These are phyloP conservation scores for Solanum tarapatanum DNA, from an alignment of 257 asterid genomes.

Conservation along the genomic window DNA sequence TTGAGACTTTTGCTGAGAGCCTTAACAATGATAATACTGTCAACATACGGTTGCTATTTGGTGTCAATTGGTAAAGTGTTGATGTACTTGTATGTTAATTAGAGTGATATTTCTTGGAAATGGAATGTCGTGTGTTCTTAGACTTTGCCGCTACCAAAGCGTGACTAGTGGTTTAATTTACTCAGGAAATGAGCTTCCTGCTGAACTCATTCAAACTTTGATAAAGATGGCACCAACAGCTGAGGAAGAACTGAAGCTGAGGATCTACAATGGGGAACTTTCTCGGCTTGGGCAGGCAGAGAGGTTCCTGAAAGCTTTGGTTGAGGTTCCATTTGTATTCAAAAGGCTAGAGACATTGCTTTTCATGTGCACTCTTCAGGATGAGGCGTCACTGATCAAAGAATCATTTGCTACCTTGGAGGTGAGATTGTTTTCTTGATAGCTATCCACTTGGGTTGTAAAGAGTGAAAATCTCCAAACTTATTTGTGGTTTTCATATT, in stretches of 20 bases:
- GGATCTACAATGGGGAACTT: constrained; percentile 64
- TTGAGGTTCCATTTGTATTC: constrained; percentile 73
- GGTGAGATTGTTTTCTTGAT: constrained; percentile 29
- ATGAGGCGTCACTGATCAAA: constrained; percentile 38
- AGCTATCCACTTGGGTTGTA: not conserved
- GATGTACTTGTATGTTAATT: not conserved
- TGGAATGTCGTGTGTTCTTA: not conserved
- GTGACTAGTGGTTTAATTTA: not conserved
- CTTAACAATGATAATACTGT: not conserved
- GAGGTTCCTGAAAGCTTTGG: constrained; percentile 76
- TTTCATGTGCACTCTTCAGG: constrained; percentile 70
- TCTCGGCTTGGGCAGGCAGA: constrained; percentile 82
- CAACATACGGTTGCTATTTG: not conserved
- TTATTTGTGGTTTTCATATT: not conserved
- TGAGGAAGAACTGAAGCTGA: constrained; percentile 83
- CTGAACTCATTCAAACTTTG: constrained; percentile 67
- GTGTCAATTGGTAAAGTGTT: not conserved
- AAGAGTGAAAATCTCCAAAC: not conserved
- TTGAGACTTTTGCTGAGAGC: not conserved
- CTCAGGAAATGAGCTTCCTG: constrained; percentile 86
- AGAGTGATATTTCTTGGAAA: constrained; percentile 7
- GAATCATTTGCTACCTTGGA: constrained; percentile 65
- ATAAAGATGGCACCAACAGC: constrained; percentile 80
- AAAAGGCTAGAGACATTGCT: constrained; percentile 66
- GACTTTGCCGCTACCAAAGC: not conserved